These are phyloP conservation scores for Didymella arachidicola DNA, from an alignment of 2,329 filamentous ascomycete species.

Conservation along the genomic window DNA sequence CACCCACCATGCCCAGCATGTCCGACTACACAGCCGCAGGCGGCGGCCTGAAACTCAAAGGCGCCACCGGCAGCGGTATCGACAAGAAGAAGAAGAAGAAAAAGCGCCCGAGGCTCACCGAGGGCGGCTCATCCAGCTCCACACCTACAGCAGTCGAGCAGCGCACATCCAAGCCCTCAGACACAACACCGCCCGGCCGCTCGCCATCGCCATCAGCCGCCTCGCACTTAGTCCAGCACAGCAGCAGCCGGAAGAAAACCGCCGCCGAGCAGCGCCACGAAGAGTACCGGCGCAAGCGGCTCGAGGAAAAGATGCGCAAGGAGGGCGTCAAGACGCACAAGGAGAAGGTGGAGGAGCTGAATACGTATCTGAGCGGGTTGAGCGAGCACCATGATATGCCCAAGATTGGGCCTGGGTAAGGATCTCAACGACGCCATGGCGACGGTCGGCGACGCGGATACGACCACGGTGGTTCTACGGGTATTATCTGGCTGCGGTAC, in stretches of 20 bases:
- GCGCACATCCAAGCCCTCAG: slow-evolving; percentile 31
- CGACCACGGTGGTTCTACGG: no score
- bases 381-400: slow-evolving; percentile 97
- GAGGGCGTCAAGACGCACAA: slow-evolving; percentile 97
- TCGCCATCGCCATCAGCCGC: slow-evolving; percentile 47
- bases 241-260: slow-evolving; percentile 68
- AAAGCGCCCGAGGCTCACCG: slow-evolving; percentile 51
- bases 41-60: slow-evolving; percentile 86
- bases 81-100: slow-evolving; percentile 65
- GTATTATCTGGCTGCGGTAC: no score
- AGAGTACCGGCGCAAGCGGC: slow-evolving; percentile 79
- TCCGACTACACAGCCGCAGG: slow-evolving; percentile 74
- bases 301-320: slow-evolving; percentile 80
- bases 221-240: slow-evolving; percentile 37
- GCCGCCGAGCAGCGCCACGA: slow-evolving; percentile 83
- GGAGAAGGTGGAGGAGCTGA: slow-evolving; percentile 93
- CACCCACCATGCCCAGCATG: slow-evolving; percentile 66
- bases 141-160: slow-evolving; percentile 24
- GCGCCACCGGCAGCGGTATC: slow-evolving; percentile 68
- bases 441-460: no score
- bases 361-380: slow-evolving; percentile 87
- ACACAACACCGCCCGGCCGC: slow-evolving; percentile 34
- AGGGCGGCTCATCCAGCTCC: slow-evolving; percentile 17
- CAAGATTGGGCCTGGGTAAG: slow-evolving; percentile 65
- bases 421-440: no score